These are phyloP conservation scores for Candolleomyces aberdarensis DNA, from an alignment of 768 basidiomycete genomes.

Conservation along the genomic window DNA sequence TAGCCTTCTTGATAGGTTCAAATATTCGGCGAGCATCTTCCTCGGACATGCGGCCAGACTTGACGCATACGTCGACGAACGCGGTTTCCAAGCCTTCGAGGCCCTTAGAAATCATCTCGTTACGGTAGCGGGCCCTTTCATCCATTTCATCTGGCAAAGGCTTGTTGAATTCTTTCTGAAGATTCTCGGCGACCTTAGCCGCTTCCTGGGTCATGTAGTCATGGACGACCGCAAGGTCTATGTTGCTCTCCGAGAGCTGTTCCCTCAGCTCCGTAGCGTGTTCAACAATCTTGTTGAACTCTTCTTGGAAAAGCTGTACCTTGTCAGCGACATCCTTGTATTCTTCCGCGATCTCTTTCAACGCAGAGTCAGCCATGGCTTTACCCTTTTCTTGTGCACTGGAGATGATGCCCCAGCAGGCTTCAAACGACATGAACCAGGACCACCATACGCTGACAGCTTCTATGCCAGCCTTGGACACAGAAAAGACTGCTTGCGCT, in stretches of 20 bases:
- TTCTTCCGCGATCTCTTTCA: neutral
- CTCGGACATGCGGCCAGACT: constrained; percentile 1
- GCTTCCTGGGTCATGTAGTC: constrained; percentile 1
- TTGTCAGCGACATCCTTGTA: neutral
- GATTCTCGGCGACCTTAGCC: neutral
- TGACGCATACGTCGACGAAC: neutral
- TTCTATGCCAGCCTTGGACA: no score
- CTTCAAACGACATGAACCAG: no score
- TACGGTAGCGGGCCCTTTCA: constrained; percentile 6
- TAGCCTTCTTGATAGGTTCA: neutral
- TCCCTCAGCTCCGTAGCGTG: neutral
- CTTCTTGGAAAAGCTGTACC: neutral
- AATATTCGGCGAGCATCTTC: constrained; percentile 5
- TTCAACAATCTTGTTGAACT: neutral
- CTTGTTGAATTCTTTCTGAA: constrained; percentile 7
- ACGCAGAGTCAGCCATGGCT: neutral
- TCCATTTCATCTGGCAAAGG: constrained; percentile 9
- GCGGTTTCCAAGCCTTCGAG: constrained; percentile 3
- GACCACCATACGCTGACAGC: no score
- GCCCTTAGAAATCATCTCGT: neutral
- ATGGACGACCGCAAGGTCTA: neutral
- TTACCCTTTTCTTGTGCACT: neutral
- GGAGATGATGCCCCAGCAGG: neutral
- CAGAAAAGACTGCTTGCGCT: no score
- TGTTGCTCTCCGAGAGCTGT: neutral